phyloP scores from a whole-genome alignment of 768 basidiomycete genomes.

The Crassisporium funariophilum region DNA sequence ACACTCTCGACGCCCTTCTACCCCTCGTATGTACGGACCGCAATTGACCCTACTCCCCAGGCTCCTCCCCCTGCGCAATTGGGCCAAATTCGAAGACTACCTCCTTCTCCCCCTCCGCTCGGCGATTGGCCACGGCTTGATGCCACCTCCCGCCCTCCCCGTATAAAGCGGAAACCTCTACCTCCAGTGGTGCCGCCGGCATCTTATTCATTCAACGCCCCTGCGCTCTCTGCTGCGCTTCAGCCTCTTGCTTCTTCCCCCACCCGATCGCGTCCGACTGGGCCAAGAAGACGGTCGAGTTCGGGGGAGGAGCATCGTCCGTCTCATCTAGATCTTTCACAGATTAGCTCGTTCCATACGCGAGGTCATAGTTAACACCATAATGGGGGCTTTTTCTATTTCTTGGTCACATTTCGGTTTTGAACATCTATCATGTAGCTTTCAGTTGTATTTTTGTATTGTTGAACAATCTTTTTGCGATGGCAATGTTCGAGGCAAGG shows the following conservation, averaged over 20 bases:
- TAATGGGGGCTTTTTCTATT: constrained; percentile 5
- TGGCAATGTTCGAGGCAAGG: too few relatives aligned
- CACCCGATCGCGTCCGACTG: constrained; percentile 31
- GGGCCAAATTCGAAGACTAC: constrained; percentile 13
- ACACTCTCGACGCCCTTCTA: constrained; percentile 28
- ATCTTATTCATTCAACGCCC: constrained; percentile 15
- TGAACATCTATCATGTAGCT: constrained; percentile 8
- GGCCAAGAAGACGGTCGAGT: constrained; percentile 34
- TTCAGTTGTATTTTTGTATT: constrained; percentile 10
- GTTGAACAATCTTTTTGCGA: constrained; percentile 17
- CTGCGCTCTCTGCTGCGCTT: constrained; percentile 18
- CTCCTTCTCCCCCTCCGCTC: constrained; percentile 45
- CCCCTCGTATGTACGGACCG: constrained; percentile 24
- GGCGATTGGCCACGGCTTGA: constrained; percentile 59
- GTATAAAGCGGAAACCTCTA: constrained; percentile 29
- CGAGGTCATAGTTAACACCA: constrained; percentile 18
- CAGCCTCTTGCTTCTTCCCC: constrained; percentile 13
- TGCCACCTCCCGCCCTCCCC: constrained; percentile 32
- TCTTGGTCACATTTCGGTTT: constrained; percentile 4
- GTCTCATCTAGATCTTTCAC: constrained; percentile 27
- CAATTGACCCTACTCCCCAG: constrained; percentile 18
- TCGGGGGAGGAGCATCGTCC: constrained; percentile 28
- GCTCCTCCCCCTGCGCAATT: constrained; percentile 22
- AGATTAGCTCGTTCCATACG: constrained; percentile 21
- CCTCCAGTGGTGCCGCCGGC: constrained; percentile 8